Evolutionary conservation across 495 filamentous ascomycete genomes (phyloP), one percentile per base, ranked within the genome.

Genomic region (Apiosordaria backusii): DNA sequence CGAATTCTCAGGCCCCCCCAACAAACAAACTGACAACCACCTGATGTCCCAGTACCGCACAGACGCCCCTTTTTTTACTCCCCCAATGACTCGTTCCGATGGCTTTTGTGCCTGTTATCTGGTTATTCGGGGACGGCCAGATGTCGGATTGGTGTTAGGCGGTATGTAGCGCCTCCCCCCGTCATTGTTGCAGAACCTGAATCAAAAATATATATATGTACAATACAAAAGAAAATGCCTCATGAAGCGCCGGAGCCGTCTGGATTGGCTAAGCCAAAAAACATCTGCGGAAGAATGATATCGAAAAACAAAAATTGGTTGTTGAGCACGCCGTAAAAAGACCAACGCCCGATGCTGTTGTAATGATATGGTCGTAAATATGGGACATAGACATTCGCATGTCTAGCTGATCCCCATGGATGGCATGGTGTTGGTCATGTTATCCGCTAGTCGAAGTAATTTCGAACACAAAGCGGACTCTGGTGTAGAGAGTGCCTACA

Each of bases 401-500:
- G 35, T 15, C 35, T 15, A 15, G 35, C 35, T 2, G 13, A 45
- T 45, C 13, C 35, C 16, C 35, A 13, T 45, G 35, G 35, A 15
- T 45, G 35, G 27, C 27, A 29, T 29, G 27, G 27, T 29, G 27
- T 7, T 29, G 27, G 3, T 29, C 27, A 29, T 29, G 27, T 7
- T 29, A 29, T 29, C 27, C 27, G 7, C 27, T 7, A 29, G 27
- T 29, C 27, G 27, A 29, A 29, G 27, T 29, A 7, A 29, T 29
- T 29, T 29, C 27, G 27, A 29, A 29, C 27, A 29, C 27, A 29
- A 4, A 29, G 3, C 7, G 50, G 50, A 4, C 50, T 58, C 18
- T 52, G 19, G 40, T 25, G 19, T 62, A 24, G 22, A 35, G 19
- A 50, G 40, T 61, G 57, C 65, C 81, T 76, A 88, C 85, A 89